These are phyloP conservation scores for Ganoderma meredithae DNA, from an alignment of 1,284 basidiomycete genomes.

Conservation along the genomic window DNA sequence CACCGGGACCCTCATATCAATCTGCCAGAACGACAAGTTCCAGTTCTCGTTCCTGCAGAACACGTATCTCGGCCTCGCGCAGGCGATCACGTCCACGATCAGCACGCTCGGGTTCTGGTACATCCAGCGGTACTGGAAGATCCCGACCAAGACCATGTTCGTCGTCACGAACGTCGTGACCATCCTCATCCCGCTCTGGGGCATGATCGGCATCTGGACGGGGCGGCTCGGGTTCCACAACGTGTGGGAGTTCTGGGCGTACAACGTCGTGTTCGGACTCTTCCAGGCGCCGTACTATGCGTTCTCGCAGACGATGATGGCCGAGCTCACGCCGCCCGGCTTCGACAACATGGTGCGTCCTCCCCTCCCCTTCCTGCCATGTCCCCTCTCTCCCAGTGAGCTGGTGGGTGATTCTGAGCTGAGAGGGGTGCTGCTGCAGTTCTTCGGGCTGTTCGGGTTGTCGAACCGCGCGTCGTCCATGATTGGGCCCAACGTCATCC, in stretches of 20 bases:
- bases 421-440: constrained; percentile 50
- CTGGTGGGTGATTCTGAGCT: background rate
- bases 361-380: too few relatives aligned
- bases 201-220: constrained; percentile 88
- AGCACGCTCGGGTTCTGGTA: constrained; percentile 82
- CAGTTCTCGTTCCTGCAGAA: constrained; percentile 76
- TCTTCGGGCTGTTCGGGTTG: constrained; percentile 84
- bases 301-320: constrained; percentile 89
- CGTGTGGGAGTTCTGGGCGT: constrained; percentile 86
- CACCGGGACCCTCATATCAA: constrained; percentile 76
- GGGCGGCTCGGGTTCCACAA: constrained; percentile 82
- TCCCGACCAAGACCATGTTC: constrained; percentile 84
- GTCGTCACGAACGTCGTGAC: constrained; percentile 80
- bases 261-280: constrained; percentile 82
- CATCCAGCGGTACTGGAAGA: constrained; percentile 79
- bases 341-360: constrained; percentile 90
- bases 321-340: constrained; percentile 81
- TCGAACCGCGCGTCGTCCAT: constrained; percentile 85
- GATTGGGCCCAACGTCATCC: constrained; percentile 82
- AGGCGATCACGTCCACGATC: constrained; percentile 74
- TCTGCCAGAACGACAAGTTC: constrained; percentile 83
- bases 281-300: constrained; percentile 92
- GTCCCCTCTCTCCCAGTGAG: too few relatives aligned
- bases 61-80: constrained; percentile 79
- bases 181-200: constrained; percentile 84